Base-by-base conservation (phyloP, 2,329 filamentous ascomycete species). In the Dactylellina leptospora region DNA sequence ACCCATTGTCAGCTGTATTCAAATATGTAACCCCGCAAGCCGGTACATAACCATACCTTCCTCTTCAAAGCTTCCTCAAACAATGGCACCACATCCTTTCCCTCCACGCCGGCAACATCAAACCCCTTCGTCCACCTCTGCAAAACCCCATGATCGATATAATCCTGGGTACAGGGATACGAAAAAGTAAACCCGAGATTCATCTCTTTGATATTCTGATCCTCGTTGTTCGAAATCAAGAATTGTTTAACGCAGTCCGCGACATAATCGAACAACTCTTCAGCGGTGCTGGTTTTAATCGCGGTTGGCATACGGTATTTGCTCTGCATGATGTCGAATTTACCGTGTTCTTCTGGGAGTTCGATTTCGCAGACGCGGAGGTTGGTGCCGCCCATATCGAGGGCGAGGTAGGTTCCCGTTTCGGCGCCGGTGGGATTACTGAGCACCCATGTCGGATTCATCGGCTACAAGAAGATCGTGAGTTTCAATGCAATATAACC, bases 81-180 rank as follows among this genome's bases (percentile, higher is more conserved):
- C 82, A 93, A 90, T 53, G 91, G 91, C 8, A 96, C 92, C 25
- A 96, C 90, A 77, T 97, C 93, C 51, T 93, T 78, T 58, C 93
- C 93, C 82, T 97, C 93, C 45, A 97, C 92, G 38, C 92, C 93
- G 23, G 88, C 85, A 80, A 97, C 96, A 79, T 97, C 93, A 78
- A 97, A 97, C 1, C 93, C 93, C 83, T 97, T 97, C 76, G 93
- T 97, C 93, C 93, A 97, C 76, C 92, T 88, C 81, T 97, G 93
- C 66, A 97, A 85, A 38, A 96, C 85, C 76, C 93, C 93, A 80
- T 96, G 91, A 76, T 97, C 92, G 78, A 97, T 93, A 81, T 92
- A 93, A 77, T 96, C 87, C 80, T 97, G 93, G 0, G 91, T 95
- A 13, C 92, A 93, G 1, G 93, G 93, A 80, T 96, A 97, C 2